Evolutionary conservation across 441 rosid species (phyloP), one percentile per base, ranked within the genome.

Genomic region (Pelargonium cotyledonis): DNA sequence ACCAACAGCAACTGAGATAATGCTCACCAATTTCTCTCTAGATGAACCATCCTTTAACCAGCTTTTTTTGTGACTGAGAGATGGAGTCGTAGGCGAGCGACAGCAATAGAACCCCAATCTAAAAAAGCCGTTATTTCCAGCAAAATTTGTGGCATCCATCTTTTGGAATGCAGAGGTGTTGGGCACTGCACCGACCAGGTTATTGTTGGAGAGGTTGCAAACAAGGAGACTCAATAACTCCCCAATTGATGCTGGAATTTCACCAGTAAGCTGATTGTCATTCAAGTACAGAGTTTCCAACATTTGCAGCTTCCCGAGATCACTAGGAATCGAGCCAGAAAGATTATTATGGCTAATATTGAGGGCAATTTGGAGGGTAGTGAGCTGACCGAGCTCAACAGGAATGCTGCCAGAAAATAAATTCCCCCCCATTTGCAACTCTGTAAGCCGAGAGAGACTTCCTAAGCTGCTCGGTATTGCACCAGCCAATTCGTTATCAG

Each of bases 391-490:
- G 69, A 91, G 75, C 80, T 88, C 84, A 5, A 77, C 71, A 15
- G 96, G 99, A 68, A 95, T 95, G 68, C 78, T 81, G 14, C 95
- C 90, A 18, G 92, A 89, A 76, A 95, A 86, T 65, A 76, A 73
- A 78, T 95, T 95, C 63, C 90, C 91, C 26, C 99, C 99, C 99
- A 95, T 90, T 78, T 92, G 95, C 76, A 95, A 74, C 84, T 95
- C 98, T 2, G 91, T 92, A 84, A 92, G 76, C 80, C 82, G 98
- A n/a, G 95, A 81, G 51, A 95, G 88, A 70, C 85, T 85, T 63
- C 99, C 98, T 31, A 95, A 73, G 51, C 92, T 75, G 18, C 77
- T 78, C 16, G 99, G 98, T 77, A 95, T 84, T 65, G 73, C 68
- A 57, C 94, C 92, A 10, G 95, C 86, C 62, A 91, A 84, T 38